A percentile compares a stretch with the other conserved stretches of the same genome.
These are phyloP conservation scores for Elaphomyces granulatus DNA, from an alignment of 495 filamentous ascomycete genomes.

Conservation along the genomic window DNA sequence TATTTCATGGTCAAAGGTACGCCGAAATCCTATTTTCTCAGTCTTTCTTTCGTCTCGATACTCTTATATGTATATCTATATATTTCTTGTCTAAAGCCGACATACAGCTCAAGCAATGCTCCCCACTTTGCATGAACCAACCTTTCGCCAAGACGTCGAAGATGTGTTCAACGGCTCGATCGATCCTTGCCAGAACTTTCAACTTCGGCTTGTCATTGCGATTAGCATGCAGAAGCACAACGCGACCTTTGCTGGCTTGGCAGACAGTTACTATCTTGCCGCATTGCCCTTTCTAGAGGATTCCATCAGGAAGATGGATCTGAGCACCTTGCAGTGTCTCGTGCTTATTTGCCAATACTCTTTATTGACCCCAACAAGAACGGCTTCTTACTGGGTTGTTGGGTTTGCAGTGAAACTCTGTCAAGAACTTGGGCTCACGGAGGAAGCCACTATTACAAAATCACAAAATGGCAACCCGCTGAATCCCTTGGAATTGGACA, in stretches of 20 bases:
- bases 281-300: slow-evolving; percentile 69
- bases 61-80: too few relatives aligned
- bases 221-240: slow-evolving; percentile 85
- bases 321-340: slow-evolving; percentile 82
- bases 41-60: too few relatives aligned
- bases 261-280: slow-evolving; percentile 82
- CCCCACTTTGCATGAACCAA: slow-evolving; percentile 71
- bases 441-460: slow-evolving; percentile 66
- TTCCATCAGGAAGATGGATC: slow-evolving; percentile 62
- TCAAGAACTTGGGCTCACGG: slow-evolving; percentile 69
- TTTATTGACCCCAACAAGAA: slow-evolving; percentile 74
- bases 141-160: slow-evolving; percentile 59
- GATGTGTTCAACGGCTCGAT: slow-evolving; percentile 61
- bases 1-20: slow-evolving; percentile 69
- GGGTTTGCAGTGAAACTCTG: slow-evolving; percentile 72
- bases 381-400: slow-evolving; percentile 82
- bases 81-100: too few relatives aligned
- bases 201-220: slow-evolving; percentile 75
- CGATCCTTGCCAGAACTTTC: slow-evolving; percentile 73
- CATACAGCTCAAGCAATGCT: slow-evolving; percentile 83
- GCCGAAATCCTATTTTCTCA: slow-evolving; percentile 11
- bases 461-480: slow-evolving; percentile 31
- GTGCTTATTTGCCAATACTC: slow-evolving; percentile 84
- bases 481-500: slow-evolving; percentile 64
- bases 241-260: slow-evolving; percentile 63